phyloP scores from a whole-genome alignment of 805 yeast species.

The Wickerhamomyces mucosus region DNA sequence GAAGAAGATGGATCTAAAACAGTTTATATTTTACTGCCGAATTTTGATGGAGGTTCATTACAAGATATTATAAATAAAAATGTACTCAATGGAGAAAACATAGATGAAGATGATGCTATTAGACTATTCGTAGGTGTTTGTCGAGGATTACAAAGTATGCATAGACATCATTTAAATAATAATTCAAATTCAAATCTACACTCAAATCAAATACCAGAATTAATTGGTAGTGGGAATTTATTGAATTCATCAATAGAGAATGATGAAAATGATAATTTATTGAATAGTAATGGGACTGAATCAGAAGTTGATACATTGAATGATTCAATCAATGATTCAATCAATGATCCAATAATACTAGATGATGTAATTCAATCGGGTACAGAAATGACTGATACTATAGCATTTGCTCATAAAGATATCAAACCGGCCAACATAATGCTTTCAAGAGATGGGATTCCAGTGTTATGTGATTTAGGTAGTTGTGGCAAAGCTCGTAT shows the following conservation, averaged over 20 bases:
- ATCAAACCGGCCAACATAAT: slow-evolving; percentile 85
- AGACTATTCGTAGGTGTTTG: slow-evolving; percentile 58
- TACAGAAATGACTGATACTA: slow-evolving; percentile 45
- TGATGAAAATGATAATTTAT: slow-evolving; percentile 12
- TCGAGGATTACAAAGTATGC: slow-evolving; percentile 70
- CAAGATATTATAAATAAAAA: slow-evolving; percentile 71
- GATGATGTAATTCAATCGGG: slow-evolving; percentile 28
- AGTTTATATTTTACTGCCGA: slow-evolving; percentile 73
- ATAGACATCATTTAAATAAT: slow-evolving; percentile 23
- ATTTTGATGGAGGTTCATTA: slow-evolving; percentile 59
- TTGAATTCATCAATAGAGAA: slow-evolving; percentile 5
- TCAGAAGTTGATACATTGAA: slow-evolving; percentile 18
- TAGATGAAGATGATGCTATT: slow-evolving; percentile 58
- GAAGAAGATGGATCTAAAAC: slow-evolving; percentile 76
- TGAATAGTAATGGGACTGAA: no score
- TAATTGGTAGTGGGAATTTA: no score
- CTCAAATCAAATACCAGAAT: no score
- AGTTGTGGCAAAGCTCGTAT: slow-evolving; percentile 60
- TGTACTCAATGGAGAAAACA: slow-evolving; percentile 41
- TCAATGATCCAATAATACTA: no score
- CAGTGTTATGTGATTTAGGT: slow-evolving; percentile 80
- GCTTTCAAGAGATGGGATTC: slow-evolving; percentile 63
- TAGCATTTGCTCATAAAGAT: slow-evolving; percentile 79
- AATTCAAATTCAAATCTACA: background rate
- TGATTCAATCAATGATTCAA: slow-evolving; percentile 20